phyloP scores from a whole-genome alignment of 2,329 filamentous ascomycete species.

The Aspergillus sp. region DNA sequence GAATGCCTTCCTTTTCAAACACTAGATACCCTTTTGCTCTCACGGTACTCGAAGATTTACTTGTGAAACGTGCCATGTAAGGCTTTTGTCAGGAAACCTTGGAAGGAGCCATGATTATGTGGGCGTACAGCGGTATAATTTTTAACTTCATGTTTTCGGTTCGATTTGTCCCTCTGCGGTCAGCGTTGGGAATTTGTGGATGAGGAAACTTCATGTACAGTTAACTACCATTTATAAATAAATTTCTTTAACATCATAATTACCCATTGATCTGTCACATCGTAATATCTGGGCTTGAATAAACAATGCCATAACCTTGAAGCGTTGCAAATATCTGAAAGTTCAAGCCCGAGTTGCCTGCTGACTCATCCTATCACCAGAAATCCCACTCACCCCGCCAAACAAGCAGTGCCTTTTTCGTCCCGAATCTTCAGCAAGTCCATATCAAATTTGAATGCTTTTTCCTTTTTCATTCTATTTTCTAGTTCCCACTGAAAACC shows the following conservation, averaged over 20 bases:
- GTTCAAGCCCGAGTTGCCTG: no score
- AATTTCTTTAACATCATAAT: no score
- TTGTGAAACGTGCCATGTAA: conserved; percentile 3
- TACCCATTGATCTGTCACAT: no score
- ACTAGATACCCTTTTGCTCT: neutral
- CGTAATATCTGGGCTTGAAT: no score
- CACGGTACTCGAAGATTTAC: neutral
- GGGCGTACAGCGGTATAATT: conserved; percentile 2
- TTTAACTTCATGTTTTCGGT: conserved; percentile 1
- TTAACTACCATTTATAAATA: no score
- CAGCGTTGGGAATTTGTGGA: conserved; percentile 2
- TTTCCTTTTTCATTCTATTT: neutral
- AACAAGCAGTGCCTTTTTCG: no score
- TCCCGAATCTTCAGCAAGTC: neutral
- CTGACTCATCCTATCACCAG: no score
- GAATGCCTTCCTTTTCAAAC: no score
- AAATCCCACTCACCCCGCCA: no score
- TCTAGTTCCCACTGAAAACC: neutral
- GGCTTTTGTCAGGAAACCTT: conserved; percentile 1
- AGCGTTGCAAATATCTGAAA: no score
- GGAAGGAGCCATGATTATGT: conserved; percentile 3
- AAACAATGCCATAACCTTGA: no score
- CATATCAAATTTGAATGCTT: neutral
- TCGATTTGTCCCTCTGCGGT: conserved; percentile 1
- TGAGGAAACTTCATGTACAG: neutral